Base-by-base conservation (phyloP, 345 rosid genomes). In the Abelmoschus esculentus region DNA sequence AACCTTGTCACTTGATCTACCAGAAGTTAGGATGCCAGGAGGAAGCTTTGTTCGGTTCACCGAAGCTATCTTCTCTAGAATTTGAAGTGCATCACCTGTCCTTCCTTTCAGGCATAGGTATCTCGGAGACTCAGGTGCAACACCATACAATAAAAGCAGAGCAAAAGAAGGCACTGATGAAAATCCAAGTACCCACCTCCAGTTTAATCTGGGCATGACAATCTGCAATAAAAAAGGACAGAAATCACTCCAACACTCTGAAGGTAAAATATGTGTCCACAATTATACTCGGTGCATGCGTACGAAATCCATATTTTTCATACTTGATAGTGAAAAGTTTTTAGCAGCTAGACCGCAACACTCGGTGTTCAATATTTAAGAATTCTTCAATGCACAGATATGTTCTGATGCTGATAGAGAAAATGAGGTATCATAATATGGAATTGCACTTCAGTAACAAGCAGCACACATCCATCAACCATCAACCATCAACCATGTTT, bases 151-250 rank as follows among this genome's bases (percentile, higher is more conserved):
- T 8, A 82, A 3, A 70, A 85, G 89, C 64, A 84, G 88, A 22
- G 70, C 66, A 38, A 79, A 73, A 46, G 93, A 82, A 59, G 91
- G 89, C 19, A 83, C 6, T 61, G 91, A 78, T 42, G 88, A 83
- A 12, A 85, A n/a, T 4, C 73, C 91, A 60, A 89, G 86, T 31
- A 89, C 79, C 91, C 93, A 89, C 75, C 93, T 85, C 89, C 93
- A 85, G 60, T 76, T 75, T 72, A 89, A 77, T 55, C 68, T 78
- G 56, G 89, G 85, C 89, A 86, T 83, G 15, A 86, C 66, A 34
- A 75, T 18, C 79, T 79, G 68, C 66, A 79, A 47, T 13, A 50
- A 50, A 64, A 64, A 46, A 53, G 22, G 34, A 42, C 54, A 36
- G 5, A 49, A 11, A 40, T 70, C 54, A 56, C 42, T 10, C 28